These are phyloP conservation scores for Oxyria digyna DNA, from an alignment of 148 eudicot genomes.

Conservation along the genomic window DNA sequence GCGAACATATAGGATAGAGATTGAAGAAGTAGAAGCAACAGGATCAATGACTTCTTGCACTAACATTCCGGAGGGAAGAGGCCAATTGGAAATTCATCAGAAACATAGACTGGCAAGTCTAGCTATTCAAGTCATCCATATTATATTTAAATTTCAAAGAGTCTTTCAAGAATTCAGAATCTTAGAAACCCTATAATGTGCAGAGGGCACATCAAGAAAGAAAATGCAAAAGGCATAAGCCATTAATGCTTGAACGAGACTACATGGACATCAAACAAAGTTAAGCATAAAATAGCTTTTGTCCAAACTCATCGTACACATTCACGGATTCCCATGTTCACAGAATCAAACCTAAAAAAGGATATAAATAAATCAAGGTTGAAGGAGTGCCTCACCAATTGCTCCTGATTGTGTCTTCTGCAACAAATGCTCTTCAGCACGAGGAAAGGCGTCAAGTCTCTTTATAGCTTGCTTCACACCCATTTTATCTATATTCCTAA, in stretches of 20 bases:
- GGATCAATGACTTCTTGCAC: not conserved
- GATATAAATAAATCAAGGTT: constrained; percentile 3
- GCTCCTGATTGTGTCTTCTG: constrained; percentile 94
- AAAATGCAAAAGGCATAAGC: not conserved
- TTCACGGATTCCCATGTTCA: not conserved
- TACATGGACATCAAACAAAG: not conserved
- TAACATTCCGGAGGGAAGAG: not conserved
- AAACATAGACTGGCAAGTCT: not conserved
- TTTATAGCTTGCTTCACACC: constrained; percentile 75
- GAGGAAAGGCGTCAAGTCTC: constrained; percentile 84
- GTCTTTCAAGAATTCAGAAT: not conserved
- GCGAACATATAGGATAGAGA: not conserved
- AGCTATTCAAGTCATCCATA: not conserved
- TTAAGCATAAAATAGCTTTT: not conserved
- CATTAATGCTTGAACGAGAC: not conserved
- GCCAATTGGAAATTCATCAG: not conserved
- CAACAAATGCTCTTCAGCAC: constrained; percentile 90
- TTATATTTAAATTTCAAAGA: not conserved
- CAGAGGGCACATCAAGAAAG: not conserved
- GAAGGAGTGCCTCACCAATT: constrained; percentile 33
- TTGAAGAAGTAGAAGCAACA: not conserved
- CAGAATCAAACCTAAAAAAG: not conserved
- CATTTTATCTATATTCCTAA: constrained; percentile 25
- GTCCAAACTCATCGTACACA: not conserved
- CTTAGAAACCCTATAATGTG: not conserved